phyloP scores from a whole-genome alignment of 306 rosid species.

The Prunus mume region DNA sequence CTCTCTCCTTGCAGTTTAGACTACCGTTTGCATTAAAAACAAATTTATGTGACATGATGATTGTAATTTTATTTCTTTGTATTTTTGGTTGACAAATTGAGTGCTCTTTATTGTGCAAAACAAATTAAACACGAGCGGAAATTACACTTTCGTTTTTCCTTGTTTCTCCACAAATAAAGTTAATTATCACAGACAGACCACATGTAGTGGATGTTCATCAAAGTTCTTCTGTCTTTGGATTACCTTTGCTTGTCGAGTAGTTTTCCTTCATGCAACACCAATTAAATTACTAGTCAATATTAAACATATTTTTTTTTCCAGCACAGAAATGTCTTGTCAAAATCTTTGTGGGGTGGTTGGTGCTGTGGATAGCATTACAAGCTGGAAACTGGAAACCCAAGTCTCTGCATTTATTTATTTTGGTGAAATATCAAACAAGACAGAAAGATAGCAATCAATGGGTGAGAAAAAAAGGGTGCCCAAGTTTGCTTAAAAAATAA shows the following conservation, averaged over 20 bases:
- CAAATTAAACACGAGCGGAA: too few relatives aligned
- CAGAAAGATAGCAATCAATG: not conserved
- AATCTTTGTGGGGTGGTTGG: not conserved
- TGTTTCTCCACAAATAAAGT: too few relatives aligned
- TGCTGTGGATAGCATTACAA: not conserved
- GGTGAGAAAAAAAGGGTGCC: not conserved
- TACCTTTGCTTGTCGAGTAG: not conserved
- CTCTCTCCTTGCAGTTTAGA: too few relatives aligned
- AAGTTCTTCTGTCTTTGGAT: too few relatives aligned
- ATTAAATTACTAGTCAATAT: not conserved
- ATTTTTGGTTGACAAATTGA: too few relatives aligned
- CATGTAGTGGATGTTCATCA: too few relatives aligned
- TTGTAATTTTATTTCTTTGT: too few relatives aligned
- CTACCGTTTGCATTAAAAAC: too few relatives aligned
- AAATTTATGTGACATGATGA: too few relatives aligned
- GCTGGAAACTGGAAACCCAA: not conserved
- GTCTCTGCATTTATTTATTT: constrained; percentile 8
- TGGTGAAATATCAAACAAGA: not conserved
- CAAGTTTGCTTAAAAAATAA: not conserved
- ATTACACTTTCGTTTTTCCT: too few relatives aligned
- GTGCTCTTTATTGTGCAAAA: too few relatives aligned
- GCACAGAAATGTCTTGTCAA: not conserved
- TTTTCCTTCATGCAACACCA: not conserved
- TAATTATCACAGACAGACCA: too few relatives aligned
- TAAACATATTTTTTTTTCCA: not conserved